Base-by-base conservation (phyloP, 177 flowering plant species). In the Tripterygium wilfordii region DNA sequence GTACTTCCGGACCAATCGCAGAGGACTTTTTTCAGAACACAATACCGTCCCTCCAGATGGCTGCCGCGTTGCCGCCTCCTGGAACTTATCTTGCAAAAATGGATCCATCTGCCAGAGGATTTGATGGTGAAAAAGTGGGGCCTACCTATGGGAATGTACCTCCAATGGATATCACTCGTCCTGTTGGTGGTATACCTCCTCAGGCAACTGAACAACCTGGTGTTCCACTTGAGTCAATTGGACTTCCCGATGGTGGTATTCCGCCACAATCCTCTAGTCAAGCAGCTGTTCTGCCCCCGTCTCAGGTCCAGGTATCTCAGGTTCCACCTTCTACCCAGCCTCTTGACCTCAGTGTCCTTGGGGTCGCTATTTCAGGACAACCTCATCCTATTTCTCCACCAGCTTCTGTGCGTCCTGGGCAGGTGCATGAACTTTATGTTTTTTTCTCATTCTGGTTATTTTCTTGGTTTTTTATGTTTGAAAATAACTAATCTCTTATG, bases 21-120 rank as follows among this genome's bases (percentile, higher is more conserved):
- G 99, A 94, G 67, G 97, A 94, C 65, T 94, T 94, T 41, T 94
- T 94, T 63, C 92, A 89, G 70, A 79, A 89, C 59, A 94, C 99
- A 25, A 74, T 94, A 56, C 78, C 97, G 26, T 89, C 99, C 39
- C 42, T 94, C 15, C 83, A 83, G 61, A 88, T 90, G 56, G 99
- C 99, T 20, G 85, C 88, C 31, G 36, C 88, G 35, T 58, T 90
- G 57, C 81, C 76, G 55, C 88, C 95, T 60, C 74, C 96, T 29
- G 95, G 95, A 46, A 65, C 77, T 18, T 65, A 58, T 48, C 70
- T 83, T 26, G 54, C 82, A 20, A 72, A 67, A 63, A 4, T 70
- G 56, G 91, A 75, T 61, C 88, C 64, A 60, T 58, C 51, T 46
- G 38, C 78, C 45, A 80, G 47, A 51, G 78, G 70, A 5, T 54